Base-by-base conservation (phyloP, 805 yeast species). In the Wickerhamiella kurtzmanii region DNA sequence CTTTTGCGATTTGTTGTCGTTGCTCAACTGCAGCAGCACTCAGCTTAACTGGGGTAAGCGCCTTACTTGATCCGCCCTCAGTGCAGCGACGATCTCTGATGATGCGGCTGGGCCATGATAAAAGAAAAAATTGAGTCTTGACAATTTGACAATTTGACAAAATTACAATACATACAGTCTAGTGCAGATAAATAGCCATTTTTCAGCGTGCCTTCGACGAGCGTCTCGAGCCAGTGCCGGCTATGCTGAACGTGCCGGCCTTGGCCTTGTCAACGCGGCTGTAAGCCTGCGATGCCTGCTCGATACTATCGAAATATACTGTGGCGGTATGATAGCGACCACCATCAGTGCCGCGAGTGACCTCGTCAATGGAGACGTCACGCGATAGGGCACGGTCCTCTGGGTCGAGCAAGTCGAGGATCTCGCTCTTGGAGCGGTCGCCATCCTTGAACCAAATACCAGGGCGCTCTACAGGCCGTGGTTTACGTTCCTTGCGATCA, bases 391-490 rank as follows among this genome's bases (percentile, higher is more conserved):
- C 51, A 19, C 60, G 63, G 45, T 66, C 69, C 41, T 60, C 60
- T 15, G 51, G 59, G 36, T 58, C 53, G 42, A 68, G 63, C 42
- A 53, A 56, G 15, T 50, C 56, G 21, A 58, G 52, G 17, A 66
- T 55, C 28, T 56, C 59, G 20, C 60, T 62, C 43, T 63, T 61
- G 15, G 58, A 35, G n/a, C 59, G 60, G 35, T 56, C 59, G 39
- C 65, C 70, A 41, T 60, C 59, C 35, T 65, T 59, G 53, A 67
- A 57, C 69, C 69, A 68, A 19, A 67, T 55, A 2, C 68, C 71
- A 5, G 66, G 67, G 9, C 52, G 53, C 19, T 41, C 45, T 38
- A 42, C 49, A 25, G 32, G 32, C 9, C 32, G 32, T 11, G 32
- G 32, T 25, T 25, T 25, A 35, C 32, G 44, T 38, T 36, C 39